Percentiles rank a stretch among this genome's conserved stretches.
Conservation (phyloP, 371 early-diverging fungal species). For the Capillidium rhysosporum region DNA sequence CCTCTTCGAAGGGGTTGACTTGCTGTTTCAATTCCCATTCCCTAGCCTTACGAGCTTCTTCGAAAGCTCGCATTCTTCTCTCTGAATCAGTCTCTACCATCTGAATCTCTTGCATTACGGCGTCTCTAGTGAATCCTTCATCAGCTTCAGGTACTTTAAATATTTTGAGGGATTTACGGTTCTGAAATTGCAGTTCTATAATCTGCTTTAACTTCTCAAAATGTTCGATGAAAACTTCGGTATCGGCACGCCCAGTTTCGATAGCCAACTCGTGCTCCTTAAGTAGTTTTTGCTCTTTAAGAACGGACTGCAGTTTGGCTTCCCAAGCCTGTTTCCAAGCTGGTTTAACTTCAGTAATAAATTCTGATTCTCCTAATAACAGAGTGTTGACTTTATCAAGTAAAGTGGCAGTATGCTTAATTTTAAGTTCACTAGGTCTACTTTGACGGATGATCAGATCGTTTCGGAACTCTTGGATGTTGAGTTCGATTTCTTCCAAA, state of each 20-base stretch:
- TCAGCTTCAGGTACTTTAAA: conserved; percentile 37
- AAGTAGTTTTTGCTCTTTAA: conserved; percentile 53
- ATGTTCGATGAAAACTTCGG: conserved; percentile 25
- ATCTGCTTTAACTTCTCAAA: conserved; percentile 34
- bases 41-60: conserved; percentile 37
- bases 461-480: conserved; percentile 48
- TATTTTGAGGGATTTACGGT: conserved; percentile 16
- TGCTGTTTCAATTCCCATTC: conserved; percentile 35
- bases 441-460: conserved; percentile 53
- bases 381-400: conserved; percentile 18
- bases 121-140: conserved; percentile 33
- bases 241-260: conserved; percentile 39
- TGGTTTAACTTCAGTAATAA: conserved; percentile 30
- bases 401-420: conserved; percentile 24
- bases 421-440: conserved; percentile 28
- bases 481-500: conserved; percentile 43
- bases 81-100: conserved; percentile 42
- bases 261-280: conserved; percentile 49
- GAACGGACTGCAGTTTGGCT: conserved; percentile 48
- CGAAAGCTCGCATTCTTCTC: conserved; percentile 42
- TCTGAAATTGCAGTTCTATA: conserved; percentile 26
- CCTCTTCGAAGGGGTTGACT: conserved; percentile 49
- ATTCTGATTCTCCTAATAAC: conserved; percentile 10
- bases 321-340: conserved; percentile 70
- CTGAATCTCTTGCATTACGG: conserved; percentile 43